Conservation (phyloP, 192 early-diverging fungal species). For the Gaertneriomyces sp. region DNA sequence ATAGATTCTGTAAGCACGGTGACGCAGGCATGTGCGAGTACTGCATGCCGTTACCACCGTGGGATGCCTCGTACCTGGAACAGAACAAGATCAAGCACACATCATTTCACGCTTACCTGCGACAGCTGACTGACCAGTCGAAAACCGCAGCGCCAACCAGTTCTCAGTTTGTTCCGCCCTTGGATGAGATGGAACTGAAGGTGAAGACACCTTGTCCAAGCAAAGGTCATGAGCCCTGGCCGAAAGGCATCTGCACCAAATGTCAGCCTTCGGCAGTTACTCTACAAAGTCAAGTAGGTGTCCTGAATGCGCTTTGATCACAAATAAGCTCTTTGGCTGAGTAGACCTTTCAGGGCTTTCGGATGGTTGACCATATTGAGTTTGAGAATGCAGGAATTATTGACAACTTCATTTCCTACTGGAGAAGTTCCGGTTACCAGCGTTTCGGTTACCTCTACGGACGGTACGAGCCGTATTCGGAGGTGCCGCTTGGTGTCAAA, state of each 20-base stretch:
- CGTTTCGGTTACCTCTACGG: constrained; percentile 95
- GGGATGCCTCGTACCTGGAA: constrained; percentile 79
- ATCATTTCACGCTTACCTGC: constrained; percentile 90
- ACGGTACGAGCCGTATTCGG: constrained; percentile 79
- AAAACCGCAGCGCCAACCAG: constrained; percentile 50
- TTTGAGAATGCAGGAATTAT: constrained; percentile 77
- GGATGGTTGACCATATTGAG: constrained; percentile 96
- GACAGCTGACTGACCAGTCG: constrained; percentile 63
- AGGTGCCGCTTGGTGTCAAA: constrained; percentile 94
- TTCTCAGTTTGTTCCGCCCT: constrained; percentile 62
- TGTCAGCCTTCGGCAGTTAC: constrained; percentile 94
- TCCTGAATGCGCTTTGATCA: neutral
- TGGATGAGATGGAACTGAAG: constrained; percentile 79
- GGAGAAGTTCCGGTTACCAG: constrained; percentile 82
- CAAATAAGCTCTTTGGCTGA: neutral
- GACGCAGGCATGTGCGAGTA: constrained; percentile 88
- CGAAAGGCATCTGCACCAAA: constrained; percentile 93
- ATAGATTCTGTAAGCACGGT: constrained; percentile 78
- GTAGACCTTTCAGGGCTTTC: constrained; percentile 62
- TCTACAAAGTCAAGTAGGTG: constrained; percentile 67
- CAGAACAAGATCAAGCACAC: constrained; percentile 95
- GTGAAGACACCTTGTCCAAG: constrained; percentile 74
- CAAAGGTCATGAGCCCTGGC: constrained; percentile 82
- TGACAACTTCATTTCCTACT: constrained; percentile 81
- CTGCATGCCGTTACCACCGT: constrained; percentile 89